A percentile compares a stretch with the other conserved stretches of the same genome.
These are phyloP conservation scores for Amanita jacksonii DNA, from an alignment of 768 basidiomycete genomes.

Conservation along the genomic window DNA sequence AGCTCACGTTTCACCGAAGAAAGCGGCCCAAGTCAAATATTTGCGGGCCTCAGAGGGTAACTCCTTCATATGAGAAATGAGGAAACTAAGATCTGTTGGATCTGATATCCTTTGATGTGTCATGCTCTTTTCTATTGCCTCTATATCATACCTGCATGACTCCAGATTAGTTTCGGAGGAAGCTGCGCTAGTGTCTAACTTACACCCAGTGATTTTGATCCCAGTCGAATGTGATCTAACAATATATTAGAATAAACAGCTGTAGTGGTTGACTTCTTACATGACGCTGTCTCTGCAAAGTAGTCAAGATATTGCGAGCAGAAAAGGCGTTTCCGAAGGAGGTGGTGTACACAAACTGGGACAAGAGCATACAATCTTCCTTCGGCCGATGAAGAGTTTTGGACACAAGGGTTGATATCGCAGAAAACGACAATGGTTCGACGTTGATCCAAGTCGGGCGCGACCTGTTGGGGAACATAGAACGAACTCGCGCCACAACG, in stretches of 20 bases:
- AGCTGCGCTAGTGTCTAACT: slow-evolving; percentile 15
- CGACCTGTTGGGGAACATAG: slow-evolving; percentile 49
- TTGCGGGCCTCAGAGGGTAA: slow-evolving; percentile 56
- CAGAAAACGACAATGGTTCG: slow-evolving; percentile 47
- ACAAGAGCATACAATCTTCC: slow-evolving; percentile 45
- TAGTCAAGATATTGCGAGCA: slow-evolving; percentile 52
- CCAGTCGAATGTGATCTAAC: slow-evolving; percentile 56
- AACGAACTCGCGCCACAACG: slow-evolving; percentile 40
- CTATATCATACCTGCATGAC: slow-evolving; percentile 40
- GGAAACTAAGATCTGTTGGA: slow-evolving; percentile 53
- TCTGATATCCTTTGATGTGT: slow-evolving; percentile 44
- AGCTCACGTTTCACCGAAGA: slow-evolving; percentile 62
- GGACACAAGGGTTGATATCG: slow-evolving; percentile 50
- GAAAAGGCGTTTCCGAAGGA: slow-evolving; percentile 68
- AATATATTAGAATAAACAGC: not conserved
- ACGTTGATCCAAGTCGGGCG: slow-evolving; percentile 59
- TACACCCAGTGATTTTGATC: slow-evolving; percentile 59
- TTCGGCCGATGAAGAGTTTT: slow-evolving; percentile 51
- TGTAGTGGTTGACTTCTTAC: slow-evolving; percentile 25
- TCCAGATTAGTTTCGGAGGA: not conserved
- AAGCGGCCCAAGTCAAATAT: slow-evolving; percentile 62
- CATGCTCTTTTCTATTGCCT: slow-evolving; percentile 44
- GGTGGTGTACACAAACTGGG: slow-evolving; percentile 43
- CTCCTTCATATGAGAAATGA: slow-evolving; percentile 48
- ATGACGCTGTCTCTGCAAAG: slow-evolving; percentile 52